Base-by-base conservation (phyloP, 2,329 filamentous ascomycete genomes). In the Xylaria multiplex region DNA sequence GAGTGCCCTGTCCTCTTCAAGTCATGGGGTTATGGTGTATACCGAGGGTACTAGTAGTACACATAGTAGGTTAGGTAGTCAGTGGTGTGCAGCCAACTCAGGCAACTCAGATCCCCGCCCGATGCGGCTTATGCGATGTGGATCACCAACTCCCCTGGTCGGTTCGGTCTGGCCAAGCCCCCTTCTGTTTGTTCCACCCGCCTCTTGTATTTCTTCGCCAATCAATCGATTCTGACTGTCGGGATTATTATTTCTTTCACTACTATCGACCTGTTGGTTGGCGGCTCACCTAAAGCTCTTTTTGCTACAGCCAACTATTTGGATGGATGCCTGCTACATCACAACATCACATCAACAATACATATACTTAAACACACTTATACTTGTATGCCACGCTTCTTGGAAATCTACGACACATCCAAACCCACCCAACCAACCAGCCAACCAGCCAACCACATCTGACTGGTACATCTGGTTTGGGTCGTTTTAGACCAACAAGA, bases 91-190 rank as follows among this genome's bases (percentile, higher is more conserved):
- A 37, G 37, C 54, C n/a, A n/a, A n/a, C n/a, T n/a, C n/a, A n/a
- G n/a, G n/a, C 58, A 59, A 59, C 56, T 67, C 56, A 48, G 52
- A 66, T 62, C 49, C 64, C 48, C 53, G 55, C 55, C 54, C 42
- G 49, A 64, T 69, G 66, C 64, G 66, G 66, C 66, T 69, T 65
- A 65, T 53, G 49, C 14, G 55, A 19, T 62, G 64, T 69, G 67
- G 67, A 61, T 64, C 61, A 37, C 42, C 22, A 35, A 35, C 37
- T 55, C 63, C 62, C 62, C 52, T 27, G 14, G 35, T 56, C 35
- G 24, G 32, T 59, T 59, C 55, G 63, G 62, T 61, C 63, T 62
- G 56, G 59, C 62, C 65, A 58, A 43, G 58, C 55, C 49, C 53
- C 48, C 52, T 56, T 59, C 27, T 27, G 27, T 27, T 32, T 54